These are phyloP conservation scores for Hygrophorus pudorinus DNA, from an alignment of 768 basidiomycete species.

Conservation along the genomic window DNA sequence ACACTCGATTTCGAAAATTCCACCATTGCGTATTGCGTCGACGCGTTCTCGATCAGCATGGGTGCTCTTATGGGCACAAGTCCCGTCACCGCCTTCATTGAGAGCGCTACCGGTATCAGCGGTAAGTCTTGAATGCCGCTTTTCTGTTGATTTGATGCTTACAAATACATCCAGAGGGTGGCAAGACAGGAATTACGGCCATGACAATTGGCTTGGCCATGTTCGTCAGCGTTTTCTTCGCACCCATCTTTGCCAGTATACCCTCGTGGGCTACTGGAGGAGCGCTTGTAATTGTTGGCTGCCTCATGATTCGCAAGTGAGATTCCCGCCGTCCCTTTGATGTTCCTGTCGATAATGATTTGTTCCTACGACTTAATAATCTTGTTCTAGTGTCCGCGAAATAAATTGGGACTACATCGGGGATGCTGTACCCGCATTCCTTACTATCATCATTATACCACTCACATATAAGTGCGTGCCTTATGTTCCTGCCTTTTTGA, in stretches of 20 bases:
- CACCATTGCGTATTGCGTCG: conserved; percentile 73
- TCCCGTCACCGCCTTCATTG: conserved; percentile 76
- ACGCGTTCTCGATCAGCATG: conserved; percentile 74
- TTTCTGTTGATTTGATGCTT: background rate
- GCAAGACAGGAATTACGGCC: conserved; percentile 79
- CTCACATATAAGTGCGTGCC: conserved; percentile 60
- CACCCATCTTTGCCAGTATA: conserved; percentile 82
- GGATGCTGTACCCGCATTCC: conserved; percentile 80
- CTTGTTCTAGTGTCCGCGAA: conserved; percentile 47
- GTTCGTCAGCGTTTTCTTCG: conserved; percentile 80
- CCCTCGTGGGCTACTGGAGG: conserved; percentile 85
- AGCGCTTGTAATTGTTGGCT: conserved; percentile 78
- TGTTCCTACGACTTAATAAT: conserved; percentile 1
- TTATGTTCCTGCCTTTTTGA: background rate
- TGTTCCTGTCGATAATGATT: background rate
- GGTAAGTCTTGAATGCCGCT: conserved; percentile 26
- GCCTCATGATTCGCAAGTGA: conserved; percentile 80
- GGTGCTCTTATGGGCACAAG: conserved; percentile 73
- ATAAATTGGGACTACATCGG: conserved; percentile 89
- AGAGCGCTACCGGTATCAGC: conserved; percentile 73
- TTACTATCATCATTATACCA: conserved; percentile 73
- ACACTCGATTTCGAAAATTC: conserved; percentile 83
- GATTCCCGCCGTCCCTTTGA: conserved; percentile 6
- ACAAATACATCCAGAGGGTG: conserved; percentile 52
- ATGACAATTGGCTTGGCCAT: conserved; percentile 65